phyloP scores from a whole-genome alignment of 148 eudicot genomes.

The Polygonum aviculare region DNA sequence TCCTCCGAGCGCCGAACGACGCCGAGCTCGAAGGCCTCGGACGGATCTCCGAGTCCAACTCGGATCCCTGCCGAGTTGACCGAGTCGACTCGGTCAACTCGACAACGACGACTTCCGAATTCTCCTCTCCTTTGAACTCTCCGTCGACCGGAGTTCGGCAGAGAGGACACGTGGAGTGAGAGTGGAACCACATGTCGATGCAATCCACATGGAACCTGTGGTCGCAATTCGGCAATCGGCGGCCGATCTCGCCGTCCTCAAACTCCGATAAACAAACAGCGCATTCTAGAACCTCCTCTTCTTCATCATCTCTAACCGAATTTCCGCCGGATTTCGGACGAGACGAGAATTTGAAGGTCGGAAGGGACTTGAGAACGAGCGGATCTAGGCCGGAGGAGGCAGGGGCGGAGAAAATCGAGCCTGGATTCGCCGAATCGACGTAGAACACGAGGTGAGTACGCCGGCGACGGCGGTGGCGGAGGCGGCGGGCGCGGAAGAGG shows the following conservation, averaged over 20 bases:
- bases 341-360: slow-evolving; percentile 4
- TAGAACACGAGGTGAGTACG: slow-evolving; percentile 5
- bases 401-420: not conserved
- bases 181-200: slow-evolving; percentile 38
- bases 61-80: not conserved
- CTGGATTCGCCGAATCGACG: not conserved
- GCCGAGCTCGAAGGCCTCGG: slow-evolving; percentile 6
- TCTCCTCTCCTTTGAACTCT: not conserved
- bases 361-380: slow-evolving; percentile 16
- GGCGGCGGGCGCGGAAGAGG: slow-evolving; percentile 9
- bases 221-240: slow-evolving; percentile 32
- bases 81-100: slow-evolving; percentile 8
- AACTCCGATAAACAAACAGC: slow-evolving; percentile 42
- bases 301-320: not conserved
- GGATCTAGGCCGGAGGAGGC: slow-evolving; percentile 12
- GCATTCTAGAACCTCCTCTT: slow-evolving; percentile 18
- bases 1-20: slow-evolving; percentile 31
- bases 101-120: not conserved
- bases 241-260: slow-evolving; percentile 19
- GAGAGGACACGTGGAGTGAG: slow-evolving; percentile 37
- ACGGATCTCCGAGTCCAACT: not conserved
- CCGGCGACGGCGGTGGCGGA: not conserved
- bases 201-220: slow-evolving; percentile 39
- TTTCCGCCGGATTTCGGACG: not conserved
- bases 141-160: slow-evolving; percentile 25